These are phyloP conservation scores for Solanum sejunctum DNA, from an alignment of 257 asterid genomes.

Conservation along the genomic window DNA sequence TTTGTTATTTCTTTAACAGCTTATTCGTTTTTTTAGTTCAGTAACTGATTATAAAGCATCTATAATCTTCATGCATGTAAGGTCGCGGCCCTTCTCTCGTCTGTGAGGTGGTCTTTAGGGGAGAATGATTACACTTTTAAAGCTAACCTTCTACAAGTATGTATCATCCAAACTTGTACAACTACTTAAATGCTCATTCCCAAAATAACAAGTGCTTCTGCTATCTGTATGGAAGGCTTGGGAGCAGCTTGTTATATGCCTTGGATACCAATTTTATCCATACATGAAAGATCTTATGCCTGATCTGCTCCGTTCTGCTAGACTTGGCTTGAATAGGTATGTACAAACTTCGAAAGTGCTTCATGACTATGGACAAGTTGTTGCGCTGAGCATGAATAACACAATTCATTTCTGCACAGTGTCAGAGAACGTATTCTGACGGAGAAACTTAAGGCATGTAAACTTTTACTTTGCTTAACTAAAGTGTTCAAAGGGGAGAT, in stretches of 20 bases:
- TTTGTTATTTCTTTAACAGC: background rate
- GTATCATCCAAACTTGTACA: background rate
- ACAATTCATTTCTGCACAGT: background rate
- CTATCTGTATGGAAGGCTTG: background rate
- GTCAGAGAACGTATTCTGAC: background rate
- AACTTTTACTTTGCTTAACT: background rate
- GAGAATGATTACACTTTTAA: background rate
- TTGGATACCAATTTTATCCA: background rate
- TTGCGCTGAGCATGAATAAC: background rate
- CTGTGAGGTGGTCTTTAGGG: background rate
- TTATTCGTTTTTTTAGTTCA: background rate
- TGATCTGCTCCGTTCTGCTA: background rate
- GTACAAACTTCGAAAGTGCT: background rate
- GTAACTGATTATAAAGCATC: background rate
- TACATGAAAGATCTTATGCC: background rate
- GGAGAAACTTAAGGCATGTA: background rate
- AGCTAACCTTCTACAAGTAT: background rate
- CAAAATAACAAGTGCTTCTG: background rate
- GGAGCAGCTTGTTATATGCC: background rate
- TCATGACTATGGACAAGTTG: background rate
- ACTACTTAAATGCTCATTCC: too few relatives aligned
- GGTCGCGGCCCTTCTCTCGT: background rate
- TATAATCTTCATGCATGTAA: background rate
- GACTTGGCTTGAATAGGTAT: background rate
- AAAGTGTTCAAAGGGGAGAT: background rate